Conservation (phyloP, 306 rosid genomes). For the Cotoneaster glaucophyllus region DNA sequence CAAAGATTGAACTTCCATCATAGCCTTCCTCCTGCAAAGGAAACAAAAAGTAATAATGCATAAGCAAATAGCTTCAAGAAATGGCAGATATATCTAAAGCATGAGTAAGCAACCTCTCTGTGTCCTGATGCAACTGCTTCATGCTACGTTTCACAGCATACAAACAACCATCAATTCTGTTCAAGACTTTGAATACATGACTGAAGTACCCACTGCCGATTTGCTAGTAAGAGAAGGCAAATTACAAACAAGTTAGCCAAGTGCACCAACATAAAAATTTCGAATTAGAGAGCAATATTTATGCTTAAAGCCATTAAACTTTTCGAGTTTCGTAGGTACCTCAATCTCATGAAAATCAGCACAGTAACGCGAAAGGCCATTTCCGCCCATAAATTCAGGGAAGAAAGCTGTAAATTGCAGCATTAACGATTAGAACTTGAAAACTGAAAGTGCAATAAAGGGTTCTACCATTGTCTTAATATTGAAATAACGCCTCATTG, state of each 20-base stretch:
- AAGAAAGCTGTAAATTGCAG: slow-evolving; percentile 52
- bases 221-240: slow-evolving; percentile 37
- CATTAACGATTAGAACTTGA: slow-evolving; percentile 1
- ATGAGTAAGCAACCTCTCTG: slow-evolving; percentile 59
- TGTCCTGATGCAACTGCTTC: slow-evolving; percentile 55
- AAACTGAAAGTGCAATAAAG: not conserved
- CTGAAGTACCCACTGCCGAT: slow-evolving; percentile 85
- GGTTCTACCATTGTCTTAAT: not conserved
- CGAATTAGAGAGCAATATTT: not conserved
- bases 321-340: slow-evolving; percentile 31
- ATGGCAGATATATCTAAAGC: slow-evolving; percentile 2
- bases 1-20: slow-evolving; percentile 94
- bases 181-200: slow-evolving; percentile 67
- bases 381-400: slow-evolving; percentile 43
- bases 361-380: slow-evolving; percentile 81
- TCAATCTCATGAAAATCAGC: slow-evolving; percentile 84
- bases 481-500: not conserved
- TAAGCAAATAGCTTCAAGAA: slow-evolving; percentile 9
- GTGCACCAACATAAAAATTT: not conserved
- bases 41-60: not conserved
- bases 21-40: slow-evolving; percentile 66
- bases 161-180: slow-evolving; percentile 79
- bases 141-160: slow-evolving; percentile 86
- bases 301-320: not conserved
- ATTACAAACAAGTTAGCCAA: not conserved